These are phyloP conservation scores for Mortierella hygrophila DNA, from an alignment of 192 early-diverging fungal genomes.

Conservation along the genomic window DNA sequence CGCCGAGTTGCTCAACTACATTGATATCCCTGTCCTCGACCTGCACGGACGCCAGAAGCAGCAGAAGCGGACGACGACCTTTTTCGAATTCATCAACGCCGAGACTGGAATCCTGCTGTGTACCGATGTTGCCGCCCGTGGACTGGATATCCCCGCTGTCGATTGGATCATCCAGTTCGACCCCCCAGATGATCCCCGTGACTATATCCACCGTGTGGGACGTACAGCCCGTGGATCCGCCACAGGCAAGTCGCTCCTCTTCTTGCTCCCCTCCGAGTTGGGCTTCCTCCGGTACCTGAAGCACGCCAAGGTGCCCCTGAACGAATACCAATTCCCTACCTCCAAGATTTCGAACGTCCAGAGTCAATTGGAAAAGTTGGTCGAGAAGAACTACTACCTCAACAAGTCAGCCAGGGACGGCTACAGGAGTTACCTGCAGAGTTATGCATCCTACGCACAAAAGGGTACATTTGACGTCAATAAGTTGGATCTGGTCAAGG, in stretches of 20 bases:
- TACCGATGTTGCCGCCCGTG: slow-evolving; percentile 98
- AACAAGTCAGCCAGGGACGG: slow-evolving; percentile 97
- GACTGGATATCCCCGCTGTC: slow-evolving; percentile 96
- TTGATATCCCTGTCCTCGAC: slow-evolving; percentile 97
- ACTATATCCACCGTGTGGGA: slow-evolving; percentile 96
- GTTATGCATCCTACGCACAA: slow-evolving; percentile 94
- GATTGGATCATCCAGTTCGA: slow-evolving; percentile 99
- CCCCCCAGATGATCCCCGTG: slow-evolving; percentile 99
- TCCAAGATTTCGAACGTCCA: slow-evolving; percentile 98
- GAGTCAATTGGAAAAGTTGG: slow-evolving; percentile 92
- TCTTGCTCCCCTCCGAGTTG: slow-evolving; percentile 93
- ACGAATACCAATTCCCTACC: slow-evolving; percentile 98
- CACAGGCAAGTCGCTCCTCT: slow-evolving; percentile 92
- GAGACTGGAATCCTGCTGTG: slow-evolving; percentile 93
- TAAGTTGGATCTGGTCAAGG: slow-evolving; percentile 89
- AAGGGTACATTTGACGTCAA: slow-evolving; percentile 98
- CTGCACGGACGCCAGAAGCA: slow-evolving; percentile 98
- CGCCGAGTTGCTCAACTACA: slow-evolving; percentile 98
- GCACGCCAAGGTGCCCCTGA: slow-evolving; percentile 97
- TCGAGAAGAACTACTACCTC: slow-evolving; percentile 98
- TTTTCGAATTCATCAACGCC: slow-evolving; percentile 99
- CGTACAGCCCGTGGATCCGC: slow-evolving; percentile 95
- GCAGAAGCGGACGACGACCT: slow-evolving; percentile 98
- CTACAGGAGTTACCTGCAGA: slow-evolving; percentile 95
- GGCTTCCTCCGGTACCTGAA: slow-evolving; percentile 98